Conservation (phyloP, 345 rosid genomes). For the Rhizophora mangle region DNA sequence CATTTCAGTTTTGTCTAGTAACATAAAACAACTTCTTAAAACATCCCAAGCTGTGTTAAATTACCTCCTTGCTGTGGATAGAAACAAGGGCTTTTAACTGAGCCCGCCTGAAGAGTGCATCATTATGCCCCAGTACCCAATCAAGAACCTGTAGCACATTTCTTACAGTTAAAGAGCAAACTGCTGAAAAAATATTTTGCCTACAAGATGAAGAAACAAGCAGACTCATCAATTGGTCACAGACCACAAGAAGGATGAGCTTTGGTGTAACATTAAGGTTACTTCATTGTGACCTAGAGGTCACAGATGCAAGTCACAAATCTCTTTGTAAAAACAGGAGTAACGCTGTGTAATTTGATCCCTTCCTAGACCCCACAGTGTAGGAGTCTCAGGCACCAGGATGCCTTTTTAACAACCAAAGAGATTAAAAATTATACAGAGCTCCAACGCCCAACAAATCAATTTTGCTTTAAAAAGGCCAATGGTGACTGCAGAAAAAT, state of each 20-base stretch:
- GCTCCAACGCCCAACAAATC: not conserved
- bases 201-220: not conserved
- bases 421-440: no score
- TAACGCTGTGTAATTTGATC: no score
- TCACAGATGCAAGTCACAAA: no score
- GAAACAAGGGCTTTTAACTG: conserved; percentile 95
- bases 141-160: conserved; percentile 63
- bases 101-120: conserved; percentile 86
- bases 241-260: no score
- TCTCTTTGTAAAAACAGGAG: no score
- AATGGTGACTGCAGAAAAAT: not conserved
- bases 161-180: not conserved
- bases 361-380: no score
- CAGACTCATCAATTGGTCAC: no score
- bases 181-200: not conserved
- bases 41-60: not conserved
- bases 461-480: not conserved
- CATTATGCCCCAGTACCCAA: conserved; percentile 85
- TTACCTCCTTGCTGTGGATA: conserved; percentile 88
- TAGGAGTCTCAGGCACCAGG: no score
- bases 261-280: no score
- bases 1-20: not conserved
- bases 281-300: no score
- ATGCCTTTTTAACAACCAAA: no score
- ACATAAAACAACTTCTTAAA: conserved; percentile 9